These are phyloP conservation scores for Stachybotrys chlorohalonatus DNA, from an alignment of 2,329 filamentous ascomycete species.

Conservation along the genomic window DNA sequence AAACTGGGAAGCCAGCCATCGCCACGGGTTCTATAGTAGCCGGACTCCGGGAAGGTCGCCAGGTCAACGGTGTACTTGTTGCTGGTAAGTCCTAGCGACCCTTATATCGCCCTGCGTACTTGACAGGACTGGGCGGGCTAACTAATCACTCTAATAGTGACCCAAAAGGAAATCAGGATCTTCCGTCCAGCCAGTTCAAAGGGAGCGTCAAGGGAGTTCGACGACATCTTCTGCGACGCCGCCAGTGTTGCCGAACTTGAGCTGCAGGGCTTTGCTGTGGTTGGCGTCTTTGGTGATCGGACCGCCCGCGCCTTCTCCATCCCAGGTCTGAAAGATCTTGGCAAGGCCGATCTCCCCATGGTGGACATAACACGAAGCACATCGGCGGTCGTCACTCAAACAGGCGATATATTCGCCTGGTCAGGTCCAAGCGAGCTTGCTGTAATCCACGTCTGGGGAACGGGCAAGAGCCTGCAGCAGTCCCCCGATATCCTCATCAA, in stretches of 20 bases:
- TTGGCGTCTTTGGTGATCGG: conserved; percentile 79
- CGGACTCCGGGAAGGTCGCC: conserved; percentile 64
- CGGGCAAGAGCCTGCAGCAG: conserved; percentile 53
- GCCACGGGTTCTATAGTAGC: conserved; percentile 70
- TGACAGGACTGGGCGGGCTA: background rate
- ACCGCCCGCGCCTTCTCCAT: conserved; percentile 73
- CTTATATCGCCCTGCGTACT: background rate
- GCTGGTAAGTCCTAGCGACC: conserved; percentile 44
- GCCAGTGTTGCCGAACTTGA: conserved; percentile 70
- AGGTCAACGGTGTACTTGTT: conserved; percentile 72
- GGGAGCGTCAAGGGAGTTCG: conserved; percentile 87
- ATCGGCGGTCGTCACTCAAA: conserved; percentile 61
- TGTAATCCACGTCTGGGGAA: conserved; percentile 77
- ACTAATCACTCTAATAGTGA: conserved; percentile 35
- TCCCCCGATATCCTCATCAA: conserved; percentile 71
- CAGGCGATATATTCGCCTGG: conserved; percentile 82
- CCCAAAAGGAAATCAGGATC: conserved; percentile 68
- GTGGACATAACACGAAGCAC: conserved; percentile 66
- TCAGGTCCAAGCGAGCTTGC: conserved; percentile 79
- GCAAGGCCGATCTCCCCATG: conserved; percentile 54
- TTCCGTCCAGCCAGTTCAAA: conserved; percentile 80
- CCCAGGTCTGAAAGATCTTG: conserved; percentile 81
- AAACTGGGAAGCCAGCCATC: conserved; percentile 64
- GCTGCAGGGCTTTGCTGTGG: conserved; percentile 66
- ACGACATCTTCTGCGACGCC: conserved; percentile 71